These are phyloP conservation scores for Coccomyxa sp. DNA, from an alignment of 139 green algal species.

Conservation along the genomic window DNA sequence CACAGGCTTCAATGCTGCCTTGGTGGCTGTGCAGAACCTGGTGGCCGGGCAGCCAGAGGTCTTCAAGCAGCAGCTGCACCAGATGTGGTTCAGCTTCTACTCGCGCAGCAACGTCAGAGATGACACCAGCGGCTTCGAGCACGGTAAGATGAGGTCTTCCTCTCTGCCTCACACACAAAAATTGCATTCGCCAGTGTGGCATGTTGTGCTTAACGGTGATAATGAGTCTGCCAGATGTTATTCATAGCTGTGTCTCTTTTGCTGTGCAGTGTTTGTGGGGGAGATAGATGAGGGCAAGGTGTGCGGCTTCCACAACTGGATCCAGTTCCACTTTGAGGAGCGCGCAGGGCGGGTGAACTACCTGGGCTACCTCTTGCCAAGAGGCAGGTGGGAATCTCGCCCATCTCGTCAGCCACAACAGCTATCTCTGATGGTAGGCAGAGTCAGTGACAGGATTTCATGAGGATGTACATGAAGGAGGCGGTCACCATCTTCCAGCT, in stretches of 20 bases:
- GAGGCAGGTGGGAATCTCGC: not conserved
- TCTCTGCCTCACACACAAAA: too few species aligned
- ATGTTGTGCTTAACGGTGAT: not conserved
- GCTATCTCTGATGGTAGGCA: too few species aligned
- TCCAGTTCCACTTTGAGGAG: conserved; percentile 51
- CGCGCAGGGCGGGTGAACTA: conserved; percentile 47
- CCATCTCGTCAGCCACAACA: not conserved
- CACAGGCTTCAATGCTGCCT: not conserved
- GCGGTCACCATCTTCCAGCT: too few species aligned
- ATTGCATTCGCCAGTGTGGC: not conserved
- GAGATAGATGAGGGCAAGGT: not conserved
- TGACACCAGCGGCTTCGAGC: conserved; percentile 73
- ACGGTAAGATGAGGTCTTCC: conserved; percentile 41
- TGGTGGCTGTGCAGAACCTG: conserved; percentile 6
- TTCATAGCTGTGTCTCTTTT: not conserved
- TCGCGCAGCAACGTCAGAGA: conserved; percentile 22
- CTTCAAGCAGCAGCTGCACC: conserved; percentile 41
- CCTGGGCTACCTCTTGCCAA: conserved; percentile 26
- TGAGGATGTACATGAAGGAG: too few species aligned
- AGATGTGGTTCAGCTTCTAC: conserved; percentile 52
- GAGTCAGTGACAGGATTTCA: too few species aligned
- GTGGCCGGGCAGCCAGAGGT: conserved; percentile 9
- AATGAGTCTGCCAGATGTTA: too few species aligned
- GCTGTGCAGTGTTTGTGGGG: conserved; percentile 4
- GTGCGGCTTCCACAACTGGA: conserved; percentile 72